phyloP scores from a whole-genome alignment of 2,329 filamentous ascomycete genomes.

The Ophiocordyceps australis region DNA sequence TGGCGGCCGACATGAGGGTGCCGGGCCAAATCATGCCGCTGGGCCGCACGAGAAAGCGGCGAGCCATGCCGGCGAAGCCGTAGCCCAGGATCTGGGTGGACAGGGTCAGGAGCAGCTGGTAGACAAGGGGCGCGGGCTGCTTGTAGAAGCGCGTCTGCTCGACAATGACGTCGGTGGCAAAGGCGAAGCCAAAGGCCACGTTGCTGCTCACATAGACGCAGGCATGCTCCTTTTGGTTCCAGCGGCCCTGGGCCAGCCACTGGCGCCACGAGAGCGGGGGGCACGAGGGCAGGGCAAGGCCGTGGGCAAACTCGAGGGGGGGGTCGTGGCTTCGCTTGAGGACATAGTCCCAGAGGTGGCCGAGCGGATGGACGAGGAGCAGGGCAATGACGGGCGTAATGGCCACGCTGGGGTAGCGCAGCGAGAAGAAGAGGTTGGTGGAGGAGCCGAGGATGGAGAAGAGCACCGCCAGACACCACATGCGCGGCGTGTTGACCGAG shows the following conservation, averaged over 20 bases:
- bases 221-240: constrained; percentile 81
- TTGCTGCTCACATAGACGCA: constrained; percentile 85
- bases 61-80: constrained; percentile 65
- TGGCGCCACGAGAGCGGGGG: constrained; percentile 30
- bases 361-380: constrained; percentile 68
- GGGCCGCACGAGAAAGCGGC: constrained; percentile 66
- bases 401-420: constrained; percentile 78
- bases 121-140: constrained; percentile 56
- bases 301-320: constrained; percentile 27
- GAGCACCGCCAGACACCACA: constrained; percentile 67
- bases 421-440: constrained; percentile 74
- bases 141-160: constrained; percentile 83
- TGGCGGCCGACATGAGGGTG: constrained; percentile 72
- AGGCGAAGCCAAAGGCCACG: constrained; percentile 77
- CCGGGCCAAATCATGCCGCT: constrained; percentile 87
- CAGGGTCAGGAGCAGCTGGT: constrained; percentile 67
- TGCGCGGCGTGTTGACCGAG: constrained; percentile 76
- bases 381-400: constrained; percentile 81
- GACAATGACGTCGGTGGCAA: constrained; percentile 78
- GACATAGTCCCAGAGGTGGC: constrained; percentile 58
- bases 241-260: constrained; percentile 63
- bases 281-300: constrained; percentile 17
- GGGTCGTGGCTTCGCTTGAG: constrained; percentile 44
- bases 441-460: constrained; percentile 70
- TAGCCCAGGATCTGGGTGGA: constrained; percentile 80